Conservation (phyloP, 1,139 yeast genomes). For the Blastobotrys apis region DNA sequence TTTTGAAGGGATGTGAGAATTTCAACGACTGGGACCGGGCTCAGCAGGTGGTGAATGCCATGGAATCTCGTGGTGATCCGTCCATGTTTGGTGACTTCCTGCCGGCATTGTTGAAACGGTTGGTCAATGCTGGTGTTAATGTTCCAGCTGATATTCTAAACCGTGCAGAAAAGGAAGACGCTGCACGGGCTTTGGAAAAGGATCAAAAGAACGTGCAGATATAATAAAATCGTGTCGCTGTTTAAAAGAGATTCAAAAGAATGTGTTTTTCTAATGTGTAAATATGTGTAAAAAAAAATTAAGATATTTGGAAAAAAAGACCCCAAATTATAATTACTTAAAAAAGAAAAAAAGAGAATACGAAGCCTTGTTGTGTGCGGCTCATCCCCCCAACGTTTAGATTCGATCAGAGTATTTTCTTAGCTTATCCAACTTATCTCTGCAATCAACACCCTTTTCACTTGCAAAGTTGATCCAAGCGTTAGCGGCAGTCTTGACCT, state of each 20-base stretch:
- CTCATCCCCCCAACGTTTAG: too few species aligned
- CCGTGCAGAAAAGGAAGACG: background rate
- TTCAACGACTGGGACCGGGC: constrained; percentile 37
- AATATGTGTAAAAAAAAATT: background rate
- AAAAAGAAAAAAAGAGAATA: too few species aligned
- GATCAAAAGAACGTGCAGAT: background rate
- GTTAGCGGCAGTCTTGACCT: background rate
- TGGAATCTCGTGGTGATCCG: constrained; percentile 15
- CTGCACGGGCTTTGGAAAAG: too few species aligned
- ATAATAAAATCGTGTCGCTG: too few species aligned
- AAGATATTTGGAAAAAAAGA: too few species aligned
- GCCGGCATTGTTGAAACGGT: constrained; percentile 9
- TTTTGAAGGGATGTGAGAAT: constrained; percentile 45
- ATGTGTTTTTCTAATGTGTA: background rate
- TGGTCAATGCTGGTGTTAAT: constrained; percentile 6
- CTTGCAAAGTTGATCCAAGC: constrained; percentile 2
- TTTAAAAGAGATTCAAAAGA: too few species aligned
- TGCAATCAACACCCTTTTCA: constrained; percentile 1
- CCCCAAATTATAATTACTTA: too few species aligned
- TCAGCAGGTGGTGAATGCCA: constrained; percentile 38
- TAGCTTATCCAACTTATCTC: background rate
- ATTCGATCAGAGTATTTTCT: too few species aligned
- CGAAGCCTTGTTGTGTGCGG: too few species aligned
- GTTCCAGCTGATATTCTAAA: constrained; percentile 12
- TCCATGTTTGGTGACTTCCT: constrained; percentile 16